Evolutionary conservation across 2,329 filamentous ascomycete genomes (phyloP).

Genomic region (Trichoderma koningii): DNA sequence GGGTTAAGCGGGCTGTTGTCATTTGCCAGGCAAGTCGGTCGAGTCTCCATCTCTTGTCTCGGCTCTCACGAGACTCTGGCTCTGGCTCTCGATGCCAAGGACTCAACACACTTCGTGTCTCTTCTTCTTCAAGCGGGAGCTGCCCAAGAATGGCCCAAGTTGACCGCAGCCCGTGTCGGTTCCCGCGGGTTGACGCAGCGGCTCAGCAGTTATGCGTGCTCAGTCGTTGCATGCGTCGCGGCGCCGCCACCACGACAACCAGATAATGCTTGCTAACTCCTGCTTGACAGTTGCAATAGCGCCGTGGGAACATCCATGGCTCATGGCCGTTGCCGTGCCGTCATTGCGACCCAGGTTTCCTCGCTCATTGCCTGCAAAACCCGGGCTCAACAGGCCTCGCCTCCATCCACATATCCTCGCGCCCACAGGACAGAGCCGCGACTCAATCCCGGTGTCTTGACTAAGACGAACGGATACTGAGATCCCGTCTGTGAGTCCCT

Average conservation of each 20-base stretch:
- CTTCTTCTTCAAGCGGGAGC: neutral
- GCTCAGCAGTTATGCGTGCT: neutral
- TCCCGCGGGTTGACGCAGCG: neutral
- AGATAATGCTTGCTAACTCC: too few relatives aligned
- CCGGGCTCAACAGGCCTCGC: neutral
- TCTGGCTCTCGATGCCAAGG: neutral
- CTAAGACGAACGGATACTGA: neutral
- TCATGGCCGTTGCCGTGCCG: neutral
- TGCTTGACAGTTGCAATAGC: neutral
- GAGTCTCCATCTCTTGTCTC: neutral
- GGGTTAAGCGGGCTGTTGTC: conserved; percentile 18
- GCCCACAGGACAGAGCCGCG: neutral
- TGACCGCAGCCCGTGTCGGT: conserved; percentile 17
- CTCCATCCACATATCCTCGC: neutral
- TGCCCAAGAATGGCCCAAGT: neutral
- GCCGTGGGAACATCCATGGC: neutral
- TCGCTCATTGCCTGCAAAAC: neutral
- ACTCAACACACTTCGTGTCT: too few relatives aligned
- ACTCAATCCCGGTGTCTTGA: neutral
- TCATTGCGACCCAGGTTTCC: neutral
- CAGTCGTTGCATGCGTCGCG: neutral
- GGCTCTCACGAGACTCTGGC: neutral
- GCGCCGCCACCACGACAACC: neutral
- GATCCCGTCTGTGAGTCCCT: neutral
- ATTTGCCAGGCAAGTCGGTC: conserved; percentile 17